Base-by-base conservation (phyloP, 148 eudicot genomes). In the Persicaria tinctoria region DNA sequence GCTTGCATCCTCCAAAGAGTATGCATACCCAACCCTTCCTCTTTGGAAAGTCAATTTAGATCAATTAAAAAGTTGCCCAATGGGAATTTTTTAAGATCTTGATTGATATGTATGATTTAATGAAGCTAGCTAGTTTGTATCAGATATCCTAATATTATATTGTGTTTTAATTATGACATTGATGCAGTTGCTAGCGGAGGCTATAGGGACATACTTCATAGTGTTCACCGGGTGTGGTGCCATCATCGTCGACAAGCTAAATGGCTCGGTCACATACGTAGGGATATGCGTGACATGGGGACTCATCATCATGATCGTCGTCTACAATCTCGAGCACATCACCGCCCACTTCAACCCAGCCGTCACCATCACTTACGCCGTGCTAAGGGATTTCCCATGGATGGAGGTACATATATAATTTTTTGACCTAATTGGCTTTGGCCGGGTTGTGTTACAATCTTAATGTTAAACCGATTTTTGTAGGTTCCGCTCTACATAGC, bases 231-330 rank as follows among this genome's bases (percentile, higher is more conserved):
- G 89, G 13, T 86, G 91, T 27, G 86, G 78, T 9, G 82, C 84
- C 57, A 79, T 81, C 66, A 78, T 84, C n/a, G 85, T 83, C 60
- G 76, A 84, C 5, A 78, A 73, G 13, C 80, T 73, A 20, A 81
- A 74, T 12, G 81, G 81, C 0, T 70, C 73, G n/a, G 66, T 88
- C 6, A 86, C 86, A 5, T 55, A 72, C 13, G 73, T 82, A 0
- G 91, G 86, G 46, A 81, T 83, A 11, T 83, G 87, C 13, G 75
- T 86, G 4, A 81, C 81, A 8, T 88, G 91, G 91, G 91, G 91
- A 13, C 73, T 86, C 18, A 77, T 80, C 1, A 86, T 88, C 23
- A 82, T 83, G 86, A 85, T 86, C 5, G 64, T 86, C 46, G 78
- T 88, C 49, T 88, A 88, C 87, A 45, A 85, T 3, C 73, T 87